Evolutionary conservation across 331 rosid species (phyloP).

Genomic region (Stylosanthes scabra): DNA sequence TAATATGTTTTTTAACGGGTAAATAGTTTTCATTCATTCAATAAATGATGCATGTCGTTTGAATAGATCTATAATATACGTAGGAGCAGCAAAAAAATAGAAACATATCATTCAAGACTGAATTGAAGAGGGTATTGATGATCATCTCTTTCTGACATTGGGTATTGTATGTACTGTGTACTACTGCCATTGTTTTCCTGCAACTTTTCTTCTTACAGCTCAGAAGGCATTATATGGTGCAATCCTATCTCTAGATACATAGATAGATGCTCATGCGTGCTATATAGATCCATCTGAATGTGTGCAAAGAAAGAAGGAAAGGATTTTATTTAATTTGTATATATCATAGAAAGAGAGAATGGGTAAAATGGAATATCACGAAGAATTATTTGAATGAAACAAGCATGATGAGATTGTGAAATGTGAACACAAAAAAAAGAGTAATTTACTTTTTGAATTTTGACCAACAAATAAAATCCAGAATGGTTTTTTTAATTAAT

Average conservation of each 20-base stretch:
- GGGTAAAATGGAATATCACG: constrained; percentile 29
- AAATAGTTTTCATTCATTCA: neutral
- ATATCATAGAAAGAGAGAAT: neutral
- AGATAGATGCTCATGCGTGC: too few species aligned
- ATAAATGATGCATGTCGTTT: neutral
- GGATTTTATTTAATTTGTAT: neutral
- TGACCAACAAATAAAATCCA: neutral
- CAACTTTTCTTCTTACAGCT: constrained; percentile 39
- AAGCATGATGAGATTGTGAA: neutral
- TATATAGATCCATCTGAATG: constrained; percentile 31
- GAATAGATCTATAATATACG: constrained; percentile 6
- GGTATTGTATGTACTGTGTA: too few species aligned
- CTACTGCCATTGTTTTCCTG: constrained; percentile 33
- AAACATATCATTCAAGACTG: constrained; percentile 26
- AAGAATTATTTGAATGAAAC: constrained; percentile 21
- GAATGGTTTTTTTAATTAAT: too few species aligned
- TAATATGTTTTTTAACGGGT: constrained; percentile 19
- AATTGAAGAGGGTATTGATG: constrained; percentile 1
- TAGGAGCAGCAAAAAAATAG: constrained; percentile 38
- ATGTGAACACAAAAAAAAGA: constrained; percentile 1
- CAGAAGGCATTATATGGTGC: constrained; percentile 20
- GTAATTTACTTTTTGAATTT: constrained; percentile 20
- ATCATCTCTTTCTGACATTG: constrained; percentile 31
- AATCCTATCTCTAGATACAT: constrained; percentile 17
- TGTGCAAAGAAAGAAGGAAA: neutral